Percentiles rank a stretch among this genome's conserved stretches.
These are phyloP conservation scores for Talaromyces pinophilus DNA, from an alignment of 2,329 filamentous ascomycete species.

Conservation along the genomic window DNA sequence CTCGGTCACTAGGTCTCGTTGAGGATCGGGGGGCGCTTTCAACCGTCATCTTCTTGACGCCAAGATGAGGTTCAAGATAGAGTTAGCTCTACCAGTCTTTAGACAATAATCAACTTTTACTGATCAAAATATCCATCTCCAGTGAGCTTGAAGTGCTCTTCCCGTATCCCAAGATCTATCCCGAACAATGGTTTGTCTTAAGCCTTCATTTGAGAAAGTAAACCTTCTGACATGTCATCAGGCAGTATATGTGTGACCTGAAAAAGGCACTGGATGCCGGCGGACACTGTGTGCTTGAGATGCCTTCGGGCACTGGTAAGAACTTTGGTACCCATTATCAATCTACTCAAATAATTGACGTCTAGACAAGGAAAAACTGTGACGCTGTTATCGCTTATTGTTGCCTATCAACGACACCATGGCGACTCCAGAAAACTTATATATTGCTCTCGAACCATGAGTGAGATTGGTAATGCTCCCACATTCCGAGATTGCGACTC, in stretches of 20 bases:
- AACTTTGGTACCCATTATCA: neutral
- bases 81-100: slow-evolving; percentile 48
- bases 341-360: slow-evolving; percentile 4
- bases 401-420: slow-evolving; percentile 93
- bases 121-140: slow-evolving; percentile 1
- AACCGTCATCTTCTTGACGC: slow-evolving; percentile 4
- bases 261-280: slow-evolving; percentile 88
- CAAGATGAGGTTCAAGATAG: slow-evolving; percentile 75
- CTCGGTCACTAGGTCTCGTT: neutral
- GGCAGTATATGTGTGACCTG: slow-evolving; percentile 74
- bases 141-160: slow-evolving; percentile 70
- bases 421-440: slow-evolving; percentile 94
- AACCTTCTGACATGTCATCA: slow-evolving; percentile 16
- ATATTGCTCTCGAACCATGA: slow-evolving; percentile 99
- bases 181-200: slow-evolving; percentile 55
- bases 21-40: slow-evolving; percentile 12
- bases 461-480: slow-evolving; percentile 66
- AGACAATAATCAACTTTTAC: slow-evolving; percentile 16
- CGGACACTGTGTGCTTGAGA: slow-evolving; percentile 95
- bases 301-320: slow-evolving; percentile 90
- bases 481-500: neutral
- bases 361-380: slow-evolving; percentile 68
- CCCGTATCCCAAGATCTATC: slow-evolving; percentile 73
- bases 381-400: slow-evolving; percentile 88
- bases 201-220: neutral